These are phyloP conservation scores for Cyberlindnera mississippiensis DNA, from an alignment of 805 yeast species.

Conservation along the genomic window DNA sequence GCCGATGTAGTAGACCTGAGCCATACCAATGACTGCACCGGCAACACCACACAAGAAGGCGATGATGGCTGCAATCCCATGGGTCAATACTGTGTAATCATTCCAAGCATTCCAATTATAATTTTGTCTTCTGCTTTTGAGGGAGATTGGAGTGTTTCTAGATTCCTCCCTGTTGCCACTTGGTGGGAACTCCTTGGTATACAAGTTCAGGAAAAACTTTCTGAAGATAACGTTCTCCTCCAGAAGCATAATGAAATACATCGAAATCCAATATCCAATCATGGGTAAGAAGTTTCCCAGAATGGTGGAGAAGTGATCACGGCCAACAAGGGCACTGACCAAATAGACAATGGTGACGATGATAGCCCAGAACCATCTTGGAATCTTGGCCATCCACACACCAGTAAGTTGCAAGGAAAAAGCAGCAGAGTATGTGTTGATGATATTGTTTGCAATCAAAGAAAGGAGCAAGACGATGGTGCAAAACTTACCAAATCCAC, in stretches of 20 bases:
- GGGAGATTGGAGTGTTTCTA: slow-evolving; percentile 1
- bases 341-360: slow-evolving; percentile 59
- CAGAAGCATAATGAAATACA: slow-evolving; percentile 65
- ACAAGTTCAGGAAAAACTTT: slow-evolving; percentile 39
- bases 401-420: slow-evolving; percentile 70
- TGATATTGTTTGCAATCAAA: slow-evolving; percentile 73
- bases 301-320: slow-evolving; percentile 65
- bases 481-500: slow-evolving; percentile 72
- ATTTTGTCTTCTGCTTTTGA: slow-evolving; percentile 34
- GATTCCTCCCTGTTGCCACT: not conserved
- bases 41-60: slow-evolving; percentile 69
- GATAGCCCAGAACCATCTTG: slow-evolving; percentile 76
- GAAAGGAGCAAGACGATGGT: slow-evolving; percentile 67
- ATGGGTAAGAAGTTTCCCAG: slow-evolving; percentile 81
- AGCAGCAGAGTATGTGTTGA: slow-evolving; percentile 80
- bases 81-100: slow-evolving; percentile 52
- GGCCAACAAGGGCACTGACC: slow-evolving; percentile 72
- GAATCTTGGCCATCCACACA: slow-evolving; percentile 50
- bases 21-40: slow-evolving; percentile 86
- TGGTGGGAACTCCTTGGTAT: slow-evolving; percentile 39
- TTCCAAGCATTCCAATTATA: slow-evolving; percentile 80
- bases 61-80: slow-evolving; percentile 65
- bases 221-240: slow-evolving; percentile 76
- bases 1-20: slow-evolving; percentile 80
- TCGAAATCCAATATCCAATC: slow-evolving; percentile 89